Conservation (phyloP, 805 yeast genomes). For the Priceomyces fermenticarens region DNA sequence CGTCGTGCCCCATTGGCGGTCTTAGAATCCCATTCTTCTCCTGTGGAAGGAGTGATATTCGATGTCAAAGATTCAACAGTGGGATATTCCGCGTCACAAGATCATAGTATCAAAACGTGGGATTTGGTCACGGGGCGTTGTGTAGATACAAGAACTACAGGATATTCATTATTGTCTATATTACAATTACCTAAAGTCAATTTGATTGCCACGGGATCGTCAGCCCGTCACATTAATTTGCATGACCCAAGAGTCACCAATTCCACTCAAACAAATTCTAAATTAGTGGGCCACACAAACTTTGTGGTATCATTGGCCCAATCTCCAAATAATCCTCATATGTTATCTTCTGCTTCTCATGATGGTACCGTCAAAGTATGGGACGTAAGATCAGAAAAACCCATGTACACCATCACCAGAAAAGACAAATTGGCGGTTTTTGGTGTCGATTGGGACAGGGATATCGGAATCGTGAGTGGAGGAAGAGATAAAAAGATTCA, state of each 20-base stretch:
- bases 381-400: constrained; percentile 86
- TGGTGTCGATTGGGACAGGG: constrained; percentile 79
- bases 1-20: constrained; percentile 80
- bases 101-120: constrained; percentile 95
- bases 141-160: constrained; percentile 84
- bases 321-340: constrained; percentile 73
- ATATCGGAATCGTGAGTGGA: constrained; percentile 84
- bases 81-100: constrained; percentile 92
- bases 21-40: constrained; percentile 77
- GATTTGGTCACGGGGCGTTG: constrained; percentile 84
- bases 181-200: constrained; percentile 64
- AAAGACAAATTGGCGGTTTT: constrained; percentile 62
- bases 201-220: constrained; percentile 87
- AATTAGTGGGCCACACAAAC: constrained; percentile 85
- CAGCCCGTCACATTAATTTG: constrained; percentile 93
- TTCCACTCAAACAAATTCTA: constrained; percentile 52
- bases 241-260: constrained; percentile 84
- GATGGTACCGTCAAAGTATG: constrained; percentile 94
- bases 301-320: constrained; percentile 80
- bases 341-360: constrained; percentile 90
- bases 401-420: constrained; percentile 80
- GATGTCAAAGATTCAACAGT: constrained; percentile 73
- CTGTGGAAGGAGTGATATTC: constrained; percentile 82
- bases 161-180: constrained; percentile 77
- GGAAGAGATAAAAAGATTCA: constrained; percentile 94